phyloP scores from a whole-genome alignment of 1,139 yeast species.

The Scheffersomyces insectosa region DNA sequence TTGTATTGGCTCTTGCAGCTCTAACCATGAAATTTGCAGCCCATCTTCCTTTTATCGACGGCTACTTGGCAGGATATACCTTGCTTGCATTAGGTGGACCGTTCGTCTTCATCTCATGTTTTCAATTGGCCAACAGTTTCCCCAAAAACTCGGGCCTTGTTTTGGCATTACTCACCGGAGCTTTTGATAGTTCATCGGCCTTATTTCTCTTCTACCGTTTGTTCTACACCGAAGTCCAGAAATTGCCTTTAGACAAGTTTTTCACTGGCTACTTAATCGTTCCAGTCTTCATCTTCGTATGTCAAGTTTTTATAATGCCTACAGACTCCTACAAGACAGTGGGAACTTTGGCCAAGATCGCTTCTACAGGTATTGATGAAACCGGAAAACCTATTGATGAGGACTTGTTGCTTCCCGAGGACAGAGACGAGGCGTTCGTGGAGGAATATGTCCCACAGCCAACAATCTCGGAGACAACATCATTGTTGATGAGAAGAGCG shows the following conservation, averaged over 20 bases:
- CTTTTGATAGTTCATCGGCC: constrained; percentile 78
- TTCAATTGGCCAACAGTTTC: constrained; percentile 73
- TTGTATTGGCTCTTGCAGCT: constrained; percentile 55
- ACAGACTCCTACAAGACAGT: constrained; percentile 68
- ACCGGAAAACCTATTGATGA: constrained; percentile 51
- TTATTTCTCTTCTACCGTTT: constrained; percentile 68
- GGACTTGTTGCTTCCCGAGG: constrained; percentile 38
- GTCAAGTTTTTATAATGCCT: constrained; percentile 83
- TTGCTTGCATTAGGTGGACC: constrained; percentile 81
- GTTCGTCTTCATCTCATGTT: constrained; percentile 75
- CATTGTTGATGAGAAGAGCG: constrained; percentile 37
- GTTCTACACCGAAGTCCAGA: constrained; percentile 48
- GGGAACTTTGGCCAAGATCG: constrained; percentile 65
- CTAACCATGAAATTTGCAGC: constrained; percentile 42
- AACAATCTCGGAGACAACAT: constrained; percentile 43
- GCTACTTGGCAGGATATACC: constrained; percentile 63
- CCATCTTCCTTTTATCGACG: constrained; percentile 43
- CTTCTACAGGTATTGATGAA: constrained; percentile 71
- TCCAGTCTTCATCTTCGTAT: constrained; percentile 70
- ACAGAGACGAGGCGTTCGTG: constrained; percentile 20
- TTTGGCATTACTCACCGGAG: constrained; percentile 72
- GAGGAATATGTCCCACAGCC: constrained; percentile 21
- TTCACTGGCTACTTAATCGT: constrained; percentile 67
- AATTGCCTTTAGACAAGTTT: constrained; percentile 48
- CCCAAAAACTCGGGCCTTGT: constrained; percentile 72